Conservation (phyloP, 352 stramenopile species). For the Elongisporangium prolatum region DNA sequence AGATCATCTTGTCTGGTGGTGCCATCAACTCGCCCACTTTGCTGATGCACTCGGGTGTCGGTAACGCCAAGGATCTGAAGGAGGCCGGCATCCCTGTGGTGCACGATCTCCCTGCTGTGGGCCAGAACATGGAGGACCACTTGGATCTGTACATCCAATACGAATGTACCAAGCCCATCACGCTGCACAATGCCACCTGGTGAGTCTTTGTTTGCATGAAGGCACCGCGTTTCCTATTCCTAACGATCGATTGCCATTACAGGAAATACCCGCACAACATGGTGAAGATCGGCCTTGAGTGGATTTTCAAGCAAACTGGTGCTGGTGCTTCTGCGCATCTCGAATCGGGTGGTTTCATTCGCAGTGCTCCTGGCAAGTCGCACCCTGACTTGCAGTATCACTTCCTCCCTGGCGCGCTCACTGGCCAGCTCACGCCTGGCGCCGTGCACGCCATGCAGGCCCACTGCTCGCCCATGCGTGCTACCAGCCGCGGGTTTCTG, state of each 20-base stretch:
- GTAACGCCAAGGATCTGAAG: conserved; percentile 66
- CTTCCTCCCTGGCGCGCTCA: conserved; percentile 83
- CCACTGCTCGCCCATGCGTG: conserved; percentile 87
- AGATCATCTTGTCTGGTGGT: conserved; percentile 81
- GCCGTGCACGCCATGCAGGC: conserved; percentile 74
- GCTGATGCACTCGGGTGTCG: conserved; percentile 86
- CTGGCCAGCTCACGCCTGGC: conserved; percentile 57
- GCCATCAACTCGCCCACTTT: conserved; percentile 88
- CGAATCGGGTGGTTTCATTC: conserved; percentile 86
- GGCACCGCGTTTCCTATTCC: background rate
- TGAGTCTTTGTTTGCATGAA: conserved; percentile 7
- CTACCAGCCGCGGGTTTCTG: conserved; percentile 78
- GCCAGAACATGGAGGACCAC: conserved; percentile 88
- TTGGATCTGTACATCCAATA: conserved; percentile 89
- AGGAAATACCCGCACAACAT: conserved; percentile 87
- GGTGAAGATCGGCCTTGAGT: conserved; percentile 80
- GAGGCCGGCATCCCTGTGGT: conserved; percentile 71
- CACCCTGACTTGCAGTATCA: conserved; percentile 89
- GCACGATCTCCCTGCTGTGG: conserved; percentile 72
- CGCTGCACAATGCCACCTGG: conserved; percentile 87
- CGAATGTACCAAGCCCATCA: conserved; percentile 85
- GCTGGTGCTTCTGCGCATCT: conserved; percentile 77
- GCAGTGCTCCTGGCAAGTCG: conserved; percentile 64
- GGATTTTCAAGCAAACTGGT: conserved; percentile 65
- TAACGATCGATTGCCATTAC: background rate